Percentiles rank a stretch among this genome's conserved stretches.
phyloP scores from a whole-genome alignment of 345 rosid species.

The Physaria fendleri region DNA sequence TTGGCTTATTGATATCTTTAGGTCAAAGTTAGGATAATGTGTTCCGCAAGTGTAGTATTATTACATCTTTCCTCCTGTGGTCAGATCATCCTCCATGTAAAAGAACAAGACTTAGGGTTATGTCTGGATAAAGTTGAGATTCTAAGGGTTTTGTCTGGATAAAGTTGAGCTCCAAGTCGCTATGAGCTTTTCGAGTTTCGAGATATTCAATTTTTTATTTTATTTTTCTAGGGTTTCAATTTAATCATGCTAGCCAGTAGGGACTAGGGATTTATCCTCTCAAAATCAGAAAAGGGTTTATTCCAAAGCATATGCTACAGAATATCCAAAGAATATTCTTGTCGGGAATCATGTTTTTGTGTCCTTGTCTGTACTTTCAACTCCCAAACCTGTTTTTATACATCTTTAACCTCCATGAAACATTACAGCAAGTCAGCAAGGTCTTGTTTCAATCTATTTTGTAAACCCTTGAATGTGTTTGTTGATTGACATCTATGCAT shows the following conservation, averaged over 20 bases:
- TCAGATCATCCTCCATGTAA: neutral
- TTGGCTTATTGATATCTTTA: neutral
- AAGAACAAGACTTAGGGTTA: neutral
- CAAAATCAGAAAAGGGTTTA: constrained; percentile 14
- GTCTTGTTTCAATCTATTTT: too few species aligned
- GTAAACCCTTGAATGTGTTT: constrained; percentile 30
- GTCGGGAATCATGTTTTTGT: constrained; percentile 9
- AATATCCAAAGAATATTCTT: constrained; percentile 29
- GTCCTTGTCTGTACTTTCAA: neutral
- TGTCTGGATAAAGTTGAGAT: neutral
- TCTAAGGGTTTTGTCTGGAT: neutral
- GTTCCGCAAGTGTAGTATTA: neutral
- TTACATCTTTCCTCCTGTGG: neutral
- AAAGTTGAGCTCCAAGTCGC: neutral
- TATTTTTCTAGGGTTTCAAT: neutral
- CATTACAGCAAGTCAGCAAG: too few species aligned
- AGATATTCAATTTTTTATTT: neutral
- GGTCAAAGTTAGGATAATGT: neutral
- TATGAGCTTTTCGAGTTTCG: neutral
- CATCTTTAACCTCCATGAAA: constrained; percentile 3
- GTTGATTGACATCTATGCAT: constrained; percentile 29
- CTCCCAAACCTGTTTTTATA: constrained; percentile 19
- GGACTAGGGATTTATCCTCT: too few species aligned
- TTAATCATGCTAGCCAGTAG: constrained; percentile 22
- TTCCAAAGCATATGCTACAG: constrained; percentile 33